A percentile compares a stretch with the other conserved stretches of the same genome.
Evolutionary conservation across 345 rosid species (phyloP).

Genomic region (Cochlearia excelsa): DNA sequence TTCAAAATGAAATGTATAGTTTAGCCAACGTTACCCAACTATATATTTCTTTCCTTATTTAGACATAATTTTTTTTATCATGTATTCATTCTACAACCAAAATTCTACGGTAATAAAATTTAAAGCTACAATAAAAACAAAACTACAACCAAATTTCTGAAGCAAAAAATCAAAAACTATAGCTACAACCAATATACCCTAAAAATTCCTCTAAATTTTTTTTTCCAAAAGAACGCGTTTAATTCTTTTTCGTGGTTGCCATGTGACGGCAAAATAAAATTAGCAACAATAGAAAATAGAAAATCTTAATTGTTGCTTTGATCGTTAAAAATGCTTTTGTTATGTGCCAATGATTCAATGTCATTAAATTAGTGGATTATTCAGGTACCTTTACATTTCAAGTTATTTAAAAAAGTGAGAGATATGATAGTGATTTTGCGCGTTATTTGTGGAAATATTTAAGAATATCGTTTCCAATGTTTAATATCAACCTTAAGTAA

Average conservation of each 20-base stretch:
- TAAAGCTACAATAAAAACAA: too few relatives aligned
- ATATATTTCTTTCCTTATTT: too few relatives aligned
- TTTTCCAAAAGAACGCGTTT: conserved; percentile 23
- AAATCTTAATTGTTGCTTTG: conserved; percentile 21
- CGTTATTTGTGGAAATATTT: conserved; percentile 1
- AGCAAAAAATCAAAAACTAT: too few relatives aligned
- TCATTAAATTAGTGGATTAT: not conserved
- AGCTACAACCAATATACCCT: not conserved
- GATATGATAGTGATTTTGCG: conserved; percentile 9
- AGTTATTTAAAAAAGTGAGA: not conserved
- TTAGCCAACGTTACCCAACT: too few relatives aligned
- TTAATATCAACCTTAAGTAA: too few relatives aligned
- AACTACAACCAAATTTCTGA: too few relatives aligned
- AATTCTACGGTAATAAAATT: too few relatives aligned
- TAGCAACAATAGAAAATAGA: not conserved
- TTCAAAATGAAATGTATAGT: too few relatives aligned
- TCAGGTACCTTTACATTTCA: not conserved
- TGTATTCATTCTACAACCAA: too few relatives aligned
- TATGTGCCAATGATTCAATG: conserved; percentile 11
- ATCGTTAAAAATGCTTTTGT: conserved; percentile 9
- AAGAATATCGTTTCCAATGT: too few relatives aligned
- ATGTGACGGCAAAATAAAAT: conserved; percentile 25
- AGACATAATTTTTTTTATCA: too few relatives aligned
- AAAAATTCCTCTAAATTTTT: not conserved
- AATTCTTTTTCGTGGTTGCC: conserved; percentile 19